Evolutionary conservation across 768 basidiomycete species (phyloP), one percentile per base, ranked within the genome.

Genomic region (Botryobasidium botryosum): DNA sequence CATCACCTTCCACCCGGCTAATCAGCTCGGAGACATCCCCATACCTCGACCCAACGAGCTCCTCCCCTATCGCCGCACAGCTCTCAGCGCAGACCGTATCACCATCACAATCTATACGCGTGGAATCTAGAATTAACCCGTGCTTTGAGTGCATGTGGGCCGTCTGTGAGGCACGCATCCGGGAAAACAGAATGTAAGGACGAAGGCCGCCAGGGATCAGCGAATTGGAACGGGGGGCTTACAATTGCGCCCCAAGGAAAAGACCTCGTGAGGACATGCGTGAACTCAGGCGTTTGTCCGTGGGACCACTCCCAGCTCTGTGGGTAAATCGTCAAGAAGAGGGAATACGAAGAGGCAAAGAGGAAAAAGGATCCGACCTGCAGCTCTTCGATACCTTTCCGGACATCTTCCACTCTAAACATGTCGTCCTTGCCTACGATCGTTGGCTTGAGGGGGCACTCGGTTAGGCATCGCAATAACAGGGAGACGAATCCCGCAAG

Each of bases 201-300:
- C 18, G 7, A 27, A 37, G 10, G 17, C 31, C 40, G 29, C 2
- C 29, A 8, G 10, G 72, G 36, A 17, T 31, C 36, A 38, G 25
- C 26, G 37, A 38, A 29, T 20, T 17, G 29, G 26, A 21, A 12
- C 10, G 6, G 29, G 21, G 20, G 5, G 61, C 68, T 53, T 51
- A 70, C 71, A 20, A 68, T 45, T 4, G 54, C 43, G 7, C 66
- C 68, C 58, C 68, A 67, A 12, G 54, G 37, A 36, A 72, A 64
- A 15, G 50, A 44, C 4, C 56, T 58, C 25, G 57, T 38, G 5
- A 74, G 33, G 2, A 64, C 65, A 54, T 85, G 82, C 5, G 75
- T 79, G 57, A 99, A 97, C 56, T 92, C 83, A 33, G 91, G 90
- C 0, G 91, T 92, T 56, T 91, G 84, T 0, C 91, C 92, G 54